Evolutionary conservation across 2,329 filamentous ascomycete genomes (phyloP).

Genomic region (Fonsecaea erecta): DNA sequence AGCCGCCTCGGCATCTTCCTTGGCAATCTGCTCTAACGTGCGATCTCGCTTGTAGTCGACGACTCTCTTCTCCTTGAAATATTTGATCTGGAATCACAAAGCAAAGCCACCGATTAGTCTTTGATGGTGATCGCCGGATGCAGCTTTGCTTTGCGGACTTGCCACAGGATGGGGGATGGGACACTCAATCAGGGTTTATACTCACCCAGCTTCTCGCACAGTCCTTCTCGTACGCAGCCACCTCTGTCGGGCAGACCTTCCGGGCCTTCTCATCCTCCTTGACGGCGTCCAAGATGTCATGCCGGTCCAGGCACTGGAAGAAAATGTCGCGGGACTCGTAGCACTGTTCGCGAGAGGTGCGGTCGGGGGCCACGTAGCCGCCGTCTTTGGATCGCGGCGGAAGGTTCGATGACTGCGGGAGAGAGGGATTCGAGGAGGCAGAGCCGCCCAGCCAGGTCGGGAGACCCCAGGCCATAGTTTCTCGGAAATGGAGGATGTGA

Average conservation of each 20-base stretch:
- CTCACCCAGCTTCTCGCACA: slow-evolving; percentile 90
- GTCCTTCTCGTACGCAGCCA: slow-evolving; percentile 75
- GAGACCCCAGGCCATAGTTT: slow-evolving; percentile 35
- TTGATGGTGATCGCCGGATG: not conserved
- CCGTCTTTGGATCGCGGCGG: slow-evolving; percentile 58
- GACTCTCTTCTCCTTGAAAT: slow-evolving; percentile 96
- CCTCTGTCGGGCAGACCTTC: slow-evolving; percentile 64
- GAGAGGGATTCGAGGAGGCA: slow-evolving; percentile 37
- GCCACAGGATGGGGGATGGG: not conserved
- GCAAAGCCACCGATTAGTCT: slow-evolving; percentile 10
- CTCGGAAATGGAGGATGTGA: not conserved
- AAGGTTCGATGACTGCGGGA: slow-evolving; percentile 38
- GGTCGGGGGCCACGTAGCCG: slow-evolving; percentile 78
- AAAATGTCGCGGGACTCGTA: slow-evolving; percentile 89
- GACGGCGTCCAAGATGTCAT: slow-evolving; percentile 78
- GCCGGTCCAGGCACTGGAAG: slow-evolving; percentile 82
- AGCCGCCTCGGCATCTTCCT: slow-evolving; percentile 71
- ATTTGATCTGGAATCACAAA: slow-evolving; percentile 71
- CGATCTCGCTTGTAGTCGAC: slow-evolving; percentile 86
- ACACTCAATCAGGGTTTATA: slow-evolving; percentile 34
- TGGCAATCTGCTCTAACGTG: slow-evolving; percentile 74
- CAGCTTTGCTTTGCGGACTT: not conserved
- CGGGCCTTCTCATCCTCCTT: slow-evolving; percentile 60
- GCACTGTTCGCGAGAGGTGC: slow-evolving; percentile 78
- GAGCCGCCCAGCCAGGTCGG: slow-evolving; percentile 37